Evolutionary conservation across 306 rosid genomes (phyloP).

Genomic region (Cicer cuneatum): DNA sequence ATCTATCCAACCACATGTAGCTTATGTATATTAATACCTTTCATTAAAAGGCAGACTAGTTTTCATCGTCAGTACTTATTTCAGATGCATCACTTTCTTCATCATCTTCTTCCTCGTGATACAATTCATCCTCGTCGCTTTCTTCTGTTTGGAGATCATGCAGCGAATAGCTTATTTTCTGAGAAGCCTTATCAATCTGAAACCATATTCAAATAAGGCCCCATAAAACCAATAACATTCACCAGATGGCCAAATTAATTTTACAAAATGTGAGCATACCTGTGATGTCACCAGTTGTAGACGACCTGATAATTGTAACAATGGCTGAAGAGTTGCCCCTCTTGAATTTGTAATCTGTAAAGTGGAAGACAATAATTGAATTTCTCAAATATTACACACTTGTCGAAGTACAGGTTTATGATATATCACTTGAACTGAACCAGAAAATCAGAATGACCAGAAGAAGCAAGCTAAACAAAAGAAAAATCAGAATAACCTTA

Average conservation of each 20-base stretch:
- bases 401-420: constrained; percentile 13
- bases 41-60: constrained; percentile 46
- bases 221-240: constrained; percentile 37
- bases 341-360: constrained; percentile 68
- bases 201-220: constrained; percentile 21
- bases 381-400: constrained; percentile 6
- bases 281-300: constrained; percentile 82
- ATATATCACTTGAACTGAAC: constrained; percentile 18
- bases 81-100: constrained; percentile 63
- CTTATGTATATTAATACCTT: constrained; percentile 40
- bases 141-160: constrained; percentile 51
- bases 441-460: constrained; percentile 10
- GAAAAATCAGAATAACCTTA: constrained; percentile 25
- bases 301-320: constrained; percentile 84
- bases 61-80: constrained; percentile 74
- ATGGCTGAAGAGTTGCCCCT: constrained; percentile 65
- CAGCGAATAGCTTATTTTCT: constrained; percentile 45
- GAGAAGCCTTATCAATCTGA: constrained; percentile 78
- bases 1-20: not conserved
- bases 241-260: constrained; percentile 9
- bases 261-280: constrained; percentile 54
- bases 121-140: constrained; percentile 62
- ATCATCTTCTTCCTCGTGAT: constrained; percentile 61
- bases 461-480: constrained; percentile 27
- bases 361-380: constrained; percentile 30